Evolutionary conservation across 176 grass and related monocot genomes (phyloP).

Genomic region (Puya raimondii): DNA sequence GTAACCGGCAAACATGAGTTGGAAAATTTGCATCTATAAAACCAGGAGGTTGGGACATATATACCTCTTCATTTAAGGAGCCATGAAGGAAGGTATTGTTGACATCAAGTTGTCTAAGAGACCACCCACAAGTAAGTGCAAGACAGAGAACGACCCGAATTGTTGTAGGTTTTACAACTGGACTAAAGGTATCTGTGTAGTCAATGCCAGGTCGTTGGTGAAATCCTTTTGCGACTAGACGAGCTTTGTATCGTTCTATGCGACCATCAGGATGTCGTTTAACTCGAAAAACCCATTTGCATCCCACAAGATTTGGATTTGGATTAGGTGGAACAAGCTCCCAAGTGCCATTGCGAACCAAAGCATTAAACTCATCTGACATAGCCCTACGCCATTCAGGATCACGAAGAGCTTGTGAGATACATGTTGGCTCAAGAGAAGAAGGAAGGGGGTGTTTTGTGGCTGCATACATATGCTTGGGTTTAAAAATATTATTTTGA

Average conservation of each 20-base stretch:
- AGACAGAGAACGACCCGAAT: neutral
- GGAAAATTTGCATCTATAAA: neutral
- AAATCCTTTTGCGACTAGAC: neutral
- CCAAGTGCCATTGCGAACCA: neutral
- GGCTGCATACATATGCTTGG: neutral
- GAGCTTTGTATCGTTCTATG: neutral
- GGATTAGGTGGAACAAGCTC: neutral
- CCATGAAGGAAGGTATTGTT: conserved; percentile 16
- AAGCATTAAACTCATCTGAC: neutral
- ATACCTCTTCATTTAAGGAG: neutral
- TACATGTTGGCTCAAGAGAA: neutral
- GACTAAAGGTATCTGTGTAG: neutral
- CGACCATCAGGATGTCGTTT: neutral
- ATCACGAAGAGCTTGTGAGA: neutral
- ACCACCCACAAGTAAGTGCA: neutral
- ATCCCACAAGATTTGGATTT: neutral
- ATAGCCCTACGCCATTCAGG: neutral
- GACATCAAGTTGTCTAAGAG: neutral
- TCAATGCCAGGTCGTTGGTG: neutral
- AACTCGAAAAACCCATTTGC: neutral
- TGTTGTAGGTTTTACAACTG: neutral
- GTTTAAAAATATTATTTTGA: neutral
- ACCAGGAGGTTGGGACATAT: neutral
- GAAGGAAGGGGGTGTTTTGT: neutral
- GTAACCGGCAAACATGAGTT: neutral